Evolutionary conservation across 2,329 filamentous ascomycete species (phyloP).

Genomic region (Calonectria crousiana): DNA sequence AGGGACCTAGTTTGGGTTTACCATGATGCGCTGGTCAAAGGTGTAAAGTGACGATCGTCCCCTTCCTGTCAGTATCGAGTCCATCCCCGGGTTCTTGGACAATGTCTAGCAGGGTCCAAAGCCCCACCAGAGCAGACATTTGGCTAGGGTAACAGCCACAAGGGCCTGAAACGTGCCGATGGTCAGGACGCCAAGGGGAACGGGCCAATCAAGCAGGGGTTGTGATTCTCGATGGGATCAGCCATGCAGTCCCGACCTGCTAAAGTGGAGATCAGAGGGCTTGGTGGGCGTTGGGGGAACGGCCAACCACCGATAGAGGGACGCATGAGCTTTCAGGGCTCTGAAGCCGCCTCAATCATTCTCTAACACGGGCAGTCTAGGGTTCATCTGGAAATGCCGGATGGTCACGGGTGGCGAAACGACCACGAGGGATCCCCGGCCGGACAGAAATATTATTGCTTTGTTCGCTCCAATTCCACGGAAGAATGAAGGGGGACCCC

Average conservation of each 20-base stretch:
- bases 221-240: constrained; percentile 28
- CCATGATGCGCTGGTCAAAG: constrained; percentile 19
- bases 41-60: constrained; percentile 14
- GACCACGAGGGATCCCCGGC: background rate
- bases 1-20: background rate
- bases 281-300: constrained; percentile 2
- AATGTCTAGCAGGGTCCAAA: constrained; percentile 15
- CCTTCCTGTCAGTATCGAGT: constrained; percentile 1
- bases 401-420: background rate
- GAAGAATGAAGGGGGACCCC: constrained; percentile 5
- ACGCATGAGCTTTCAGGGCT: constrained; percentile 9
- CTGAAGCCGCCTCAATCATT: constrained; percentile 33
- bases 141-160: constrained; percentile 23
- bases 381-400: constrained; percentile 17
- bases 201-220: constrained; percentile 24
- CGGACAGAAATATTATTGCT: background rate
- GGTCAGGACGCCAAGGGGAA: constrained; percentile 28
- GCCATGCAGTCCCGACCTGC: constrained; percentile 18
- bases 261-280: constrained; percentile 22
- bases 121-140: constrained; percentile 35
- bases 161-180: constrained; percentile 43
- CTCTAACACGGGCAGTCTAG: constrained; percentile 31
- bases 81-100: constrained; percentile 17
- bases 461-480: background rate
- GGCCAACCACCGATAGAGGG: constrained; percentile 25